A percentile compares a stretch with the other conserved stretches of the same genome.
Conservation (phyloP, 306 rosid genomes). For the Sphenostylis stenocarpa region DNA sequence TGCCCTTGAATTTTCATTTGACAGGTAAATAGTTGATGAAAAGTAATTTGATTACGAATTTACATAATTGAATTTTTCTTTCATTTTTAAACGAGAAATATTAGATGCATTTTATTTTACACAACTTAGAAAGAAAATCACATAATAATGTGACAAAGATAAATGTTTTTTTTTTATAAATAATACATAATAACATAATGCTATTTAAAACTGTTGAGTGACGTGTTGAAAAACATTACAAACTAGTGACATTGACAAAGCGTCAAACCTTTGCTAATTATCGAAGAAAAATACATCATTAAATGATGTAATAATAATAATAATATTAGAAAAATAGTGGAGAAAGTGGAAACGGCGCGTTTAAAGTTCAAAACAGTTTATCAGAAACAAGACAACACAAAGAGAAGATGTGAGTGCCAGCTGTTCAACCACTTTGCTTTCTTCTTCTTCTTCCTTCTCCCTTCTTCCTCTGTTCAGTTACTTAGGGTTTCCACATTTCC, state of each 20-base stretch:
- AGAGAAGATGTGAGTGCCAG: constrained; percentile 29
- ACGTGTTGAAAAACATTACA: background rate
- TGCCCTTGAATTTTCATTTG: background rate
- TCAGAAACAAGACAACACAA: background rate
- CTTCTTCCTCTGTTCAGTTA: background rate
- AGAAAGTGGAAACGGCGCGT: constrained; percentile 25
- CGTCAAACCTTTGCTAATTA: background rate
- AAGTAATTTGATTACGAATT: no score
- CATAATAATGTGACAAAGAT: background rate
- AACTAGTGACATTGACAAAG: background rate
- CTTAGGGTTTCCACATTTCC: constrained; percentile 23
- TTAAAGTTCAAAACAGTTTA: constrained; percentile 19
- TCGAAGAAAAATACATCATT: background rate
- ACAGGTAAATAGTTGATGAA: background rate
- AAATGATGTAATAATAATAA: no score
- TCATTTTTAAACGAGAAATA: no score
- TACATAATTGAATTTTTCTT: background rate
- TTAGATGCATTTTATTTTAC: background rate
- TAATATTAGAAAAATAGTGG: background rate
- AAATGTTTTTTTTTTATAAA: background rate
- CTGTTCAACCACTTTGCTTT: constrained; percentile 35
- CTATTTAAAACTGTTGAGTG: background rate
- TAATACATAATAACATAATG: no score
- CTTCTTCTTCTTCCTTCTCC: background rate
- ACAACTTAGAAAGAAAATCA: no score